Evolutionary conservation across 139 green algal genomes (phyloP).

Genomic region (Pedinophyceae sp.): DNA sequence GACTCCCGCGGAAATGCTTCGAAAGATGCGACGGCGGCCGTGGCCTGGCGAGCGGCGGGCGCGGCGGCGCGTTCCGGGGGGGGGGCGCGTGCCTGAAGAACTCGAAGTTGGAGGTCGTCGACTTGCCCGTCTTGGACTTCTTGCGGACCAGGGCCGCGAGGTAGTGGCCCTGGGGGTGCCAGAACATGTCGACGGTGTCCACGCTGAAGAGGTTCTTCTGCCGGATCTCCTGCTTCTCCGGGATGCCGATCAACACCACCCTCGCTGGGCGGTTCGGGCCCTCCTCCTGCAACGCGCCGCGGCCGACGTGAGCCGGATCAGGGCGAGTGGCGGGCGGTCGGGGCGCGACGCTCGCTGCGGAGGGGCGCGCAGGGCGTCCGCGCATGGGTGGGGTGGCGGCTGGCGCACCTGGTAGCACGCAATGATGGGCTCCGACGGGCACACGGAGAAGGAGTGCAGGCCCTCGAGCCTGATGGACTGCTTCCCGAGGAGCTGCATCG

Average conservation of each 20-base stretch:
- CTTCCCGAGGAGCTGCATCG: slow-evolving; percentile 85
- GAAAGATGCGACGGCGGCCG: neutral
- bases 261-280: slow-evolving; percentile 46
- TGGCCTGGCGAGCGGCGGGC: neutral
- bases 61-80: neutral
- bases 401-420: too few relatives aligned
- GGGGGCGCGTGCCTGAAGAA: slow-evolving; percentile 65
- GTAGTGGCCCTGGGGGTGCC: slow-evolving; percentile 92
- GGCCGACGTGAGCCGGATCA: too few relatives aligned
- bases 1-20: too few relatives aligned
- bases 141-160: slow-evolving; percentile 88
- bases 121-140: slow-evolving; percentile 97
- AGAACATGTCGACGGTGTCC: slow-evolving; percentile 77
- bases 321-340: too few relatives aligned
- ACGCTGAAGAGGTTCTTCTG: slow-evolving; percentile 98
- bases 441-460: slow-evolving; percentile 85
- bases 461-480: slow-evolving; percentile 77
- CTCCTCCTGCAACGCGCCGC: slow-evolving; percentile 71
- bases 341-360: too few relatives aligned
- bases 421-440: slow-evolving; percentile 65
- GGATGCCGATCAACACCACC: slow-evolving; percentile 27
- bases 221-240: slow-evolving; percentile 61
- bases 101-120: slow-evolving; percentile 85
- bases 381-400: too few relatives aligned
- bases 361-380: too few relatives aligned